Evolutionary conservation across 306 rosid genomes (phyloP).

Genomic region (Trichosanthes truncata): DNA sequence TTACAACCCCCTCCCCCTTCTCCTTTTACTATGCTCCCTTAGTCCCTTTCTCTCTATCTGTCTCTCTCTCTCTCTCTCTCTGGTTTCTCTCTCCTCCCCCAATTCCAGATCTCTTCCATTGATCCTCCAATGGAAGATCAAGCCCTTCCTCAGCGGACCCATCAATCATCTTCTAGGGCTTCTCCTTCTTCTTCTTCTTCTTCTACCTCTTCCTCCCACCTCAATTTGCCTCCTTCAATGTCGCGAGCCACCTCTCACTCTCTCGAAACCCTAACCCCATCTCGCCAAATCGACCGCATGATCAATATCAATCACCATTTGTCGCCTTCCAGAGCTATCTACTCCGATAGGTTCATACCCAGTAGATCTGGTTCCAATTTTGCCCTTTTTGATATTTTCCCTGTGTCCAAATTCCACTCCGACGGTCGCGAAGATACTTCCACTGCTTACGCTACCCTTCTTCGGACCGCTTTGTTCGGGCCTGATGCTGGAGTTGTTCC

Average conservation of each 20-base stretch:
- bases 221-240: conserved; percentile 28
- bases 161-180: conserved; percentile 19
- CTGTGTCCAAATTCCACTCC: conserved; percentile 24
- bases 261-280: conserved; percentile 33
- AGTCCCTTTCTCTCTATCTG: background rate
- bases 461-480: conserved; percentile 71
- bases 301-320: conserved; percentile 56
- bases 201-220: conserved; percentile 22
- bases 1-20: background rate
- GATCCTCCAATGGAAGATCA: conserved; percentile 47
- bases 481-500: conserved; percentile 49
- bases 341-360: conserved; percentile 91
- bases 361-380: conserved; percentile 81
- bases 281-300: conserved; percentile 65
- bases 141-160: conserved; percentile 10
- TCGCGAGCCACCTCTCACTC: conserved; percentile 25
- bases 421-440: conserved; percentile 60
- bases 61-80: background rate
- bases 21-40: background rate
- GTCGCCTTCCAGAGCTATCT: conserved; percentile 77
- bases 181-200: conserved; percentile 9
- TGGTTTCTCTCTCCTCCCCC: background rate
- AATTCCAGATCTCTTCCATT: conserved; percentile 11
- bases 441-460: conserved; percentile 54
- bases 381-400: conserved; percentile 42